These are phyloP conservation scores for Xylaria arbuscula DNA, from an alignment of 2,329 filamentous ascomycete genomes.

Conservation along the genomic window DNA sequence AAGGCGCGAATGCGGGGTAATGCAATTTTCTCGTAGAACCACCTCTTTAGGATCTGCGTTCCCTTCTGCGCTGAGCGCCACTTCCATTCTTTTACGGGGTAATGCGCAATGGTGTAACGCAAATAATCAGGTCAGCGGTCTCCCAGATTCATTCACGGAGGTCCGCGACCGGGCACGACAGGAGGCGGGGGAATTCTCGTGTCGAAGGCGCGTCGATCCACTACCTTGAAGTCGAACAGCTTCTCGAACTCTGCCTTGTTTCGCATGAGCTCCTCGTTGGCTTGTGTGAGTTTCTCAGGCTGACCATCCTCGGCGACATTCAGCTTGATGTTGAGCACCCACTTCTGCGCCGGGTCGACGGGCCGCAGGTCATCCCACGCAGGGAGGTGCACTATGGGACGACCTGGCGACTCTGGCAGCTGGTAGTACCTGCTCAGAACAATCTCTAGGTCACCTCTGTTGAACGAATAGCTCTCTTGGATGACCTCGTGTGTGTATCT, in stretches of 20 bases:
- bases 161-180: constrained; percentile 32
- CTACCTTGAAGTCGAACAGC: constrained; percentile 84
- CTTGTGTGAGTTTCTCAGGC: constrained; percentile 67
- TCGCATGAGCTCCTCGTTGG: constrained; percentile 61
- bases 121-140: background rate
- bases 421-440: constrained; percentile 62
- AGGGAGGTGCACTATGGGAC: constrained; percentile 54
- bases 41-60: background rate
- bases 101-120: background rate
- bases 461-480: constrained; percentile 66
- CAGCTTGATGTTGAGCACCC: constrained; percentile 66
- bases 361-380: constrained; percentile 60
- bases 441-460: constrained; percentile 66
- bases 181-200: constrained; percentile 46
- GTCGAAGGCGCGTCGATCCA: constrained; percentile 62
- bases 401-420: constrained; percentile 45
- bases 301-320: constrained; percentile 67
- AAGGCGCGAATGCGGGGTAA: background rate
- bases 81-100: background rate
- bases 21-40: background rate
- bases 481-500: constrained; percentile 66
- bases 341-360: constrained; percentile 62
- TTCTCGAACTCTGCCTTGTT: constrained; percentile 77
- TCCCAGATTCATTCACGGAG: constrained; percentile 14
- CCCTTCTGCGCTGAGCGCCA: background rate